A percentile compares a stretch with the other conserved stretches of the same genome.
These are phyloP conservation scores for Diospyros kaki DNA, from an alignment of 148 eudicot species.

Conservation along the genomic window DNA sequence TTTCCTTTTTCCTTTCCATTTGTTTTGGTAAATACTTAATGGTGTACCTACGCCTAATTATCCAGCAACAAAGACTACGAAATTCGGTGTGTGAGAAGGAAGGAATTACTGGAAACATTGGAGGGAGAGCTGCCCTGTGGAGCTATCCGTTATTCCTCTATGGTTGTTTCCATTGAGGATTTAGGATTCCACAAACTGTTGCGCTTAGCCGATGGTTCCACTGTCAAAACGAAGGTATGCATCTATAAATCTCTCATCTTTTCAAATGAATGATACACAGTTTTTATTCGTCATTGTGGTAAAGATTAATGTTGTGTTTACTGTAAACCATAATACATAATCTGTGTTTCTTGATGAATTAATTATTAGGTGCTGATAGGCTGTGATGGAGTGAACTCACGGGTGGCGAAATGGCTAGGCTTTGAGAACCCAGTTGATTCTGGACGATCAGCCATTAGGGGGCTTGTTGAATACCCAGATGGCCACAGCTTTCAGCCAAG, in stretches of 20 bases:
- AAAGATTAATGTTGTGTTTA: too few relatives aligned
- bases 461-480: slow-evolving; percentile 36
- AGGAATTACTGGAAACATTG: slow-evolving; percentile 37
- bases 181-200: slow-evolving; percentile 34
- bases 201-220: slow-evolving; percentile 47
- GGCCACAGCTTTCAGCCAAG: slow-evolving; percentile 36
- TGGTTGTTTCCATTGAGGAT: slow-evolving; percentile 41
- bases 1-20: too few relatives aligned
- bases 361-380: slow-evolving; percentile 40
- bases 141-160: slow-evolving; percentile 40
- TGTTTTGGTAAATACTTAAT: too few relatives aligned
- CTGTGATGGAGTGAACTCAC: slow-evolving; percentile 56
- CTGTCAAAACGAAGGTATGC: slow-evolving; percentile 40
- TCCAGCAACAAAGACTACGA: slow-evolving; percentile 29
- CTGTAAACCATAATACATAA: too few relatives aligned
- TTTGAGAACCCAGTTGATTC: slow-evolving; percentile 23
- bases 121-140: slow-evolving; percentile 38
- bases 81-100: slow-evolving; percentile 43
- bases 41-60: too few relatives aligned
- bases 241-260: background rate
- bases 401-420: slow-evolving; percentile 45
- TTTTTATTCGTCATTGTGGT: background rate
- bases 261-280: background rate
- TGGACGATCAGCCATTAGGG: slow-evolving; percentile 40
- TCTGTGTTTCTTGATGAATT: too few relatives aligned